Evolutionary conservation across 2,329 filamentous ascomycete species (phyloP).

Genomic region (Paraphoma sp.): DNA sequence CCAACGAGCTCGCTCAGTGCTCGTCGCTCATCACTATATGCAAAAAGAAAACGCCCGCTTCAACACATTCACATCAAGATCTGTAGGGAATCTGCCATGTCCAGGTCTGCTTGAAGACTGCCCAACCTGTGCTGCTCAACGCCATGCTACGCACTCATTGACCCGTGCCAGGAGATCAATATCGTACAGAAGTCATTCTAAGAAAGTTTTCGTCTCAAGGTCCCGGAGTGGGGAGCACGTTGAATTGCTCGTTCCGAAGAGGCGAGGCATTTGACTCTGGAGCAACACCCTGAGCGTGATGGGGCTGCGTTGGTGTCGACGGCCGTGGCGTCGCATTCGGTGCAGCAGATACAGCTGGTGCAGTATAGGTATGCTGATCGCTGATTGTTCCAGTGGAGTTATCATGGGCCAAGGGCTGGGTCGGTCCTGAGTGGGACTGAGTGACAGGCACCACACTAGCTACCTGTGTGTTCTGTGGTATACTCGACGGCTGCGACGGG

Average conservation of each 20-base stretch:
- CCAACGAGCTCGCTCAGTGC: constrained; percentile 1
- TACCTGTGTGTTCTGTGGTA: neutral
- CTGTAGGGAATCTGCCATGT: neutral
- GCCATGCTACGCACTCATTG: neutral
- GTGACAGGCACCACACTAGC: neutral
- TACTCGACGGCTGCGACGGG: neutral
- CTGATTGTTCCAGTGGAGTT: too few relatives aligned
- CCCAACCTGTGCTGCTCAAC: neutral
- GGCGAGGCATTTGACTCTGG: neutral
- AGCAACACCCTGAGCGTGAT: neutral
- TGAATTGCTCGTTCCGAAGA: neutral
- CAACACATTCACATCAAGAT: constrained; percentile 6
- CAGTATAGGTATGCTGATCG: neutral
- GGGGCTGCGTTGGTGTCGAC: constrained; percentile 10
- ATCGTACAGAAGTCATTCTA: neutral
- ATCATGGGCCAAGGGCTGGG: too few relatives aligned
- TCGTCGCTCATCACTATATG: constrained; percentile 8
- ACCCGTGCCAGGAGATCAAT: neutral
- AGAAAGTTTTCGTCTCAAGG: neutral
- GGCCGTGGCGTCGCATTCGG: constrained; percentile 5
- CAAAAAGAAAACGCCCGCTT: constrained; percentile 5
- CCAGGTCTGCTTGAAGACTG: neutral
- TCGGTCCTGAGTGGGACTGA: neutral
- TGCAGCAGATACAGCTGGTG: neutral
- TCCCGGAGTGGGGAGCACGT: neutral